Evolutionary conservation across 2,329 filamentous ascomycete species (phyloP).

Genomic region (Apiospora rasikravindrae): DNA sequence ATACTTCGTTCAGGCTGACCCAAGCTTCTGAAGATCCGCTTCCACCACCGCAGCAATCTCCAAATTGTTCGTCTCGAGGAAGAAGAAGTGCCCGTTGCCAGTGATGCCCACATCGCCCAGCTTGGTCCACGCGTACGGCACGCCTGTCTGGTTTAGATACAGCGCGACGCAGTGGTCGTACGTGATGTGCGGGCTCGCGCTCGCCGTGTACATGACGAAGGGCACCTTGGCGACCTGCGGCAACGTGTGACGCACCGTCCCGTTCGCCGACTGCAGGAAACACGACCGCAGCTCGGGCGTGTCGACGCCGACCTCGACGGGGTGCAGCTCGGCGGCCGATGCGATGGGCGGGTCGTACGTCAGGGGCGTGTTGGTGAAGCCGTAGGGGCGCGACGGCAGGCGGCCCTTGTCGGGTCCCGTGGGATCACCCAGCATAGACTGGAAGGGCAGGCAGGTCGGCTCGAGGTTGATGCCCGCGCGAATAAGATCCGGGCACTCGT

Average conservation of each 20-base stretch:
- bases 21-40: neutral
- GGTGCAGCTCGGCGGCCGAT: slow-evolving; percentile 2
- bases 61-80: slow-evolving; percentile 21
- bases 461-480: slow-evolving; percentile 22
- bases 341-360: slow-evolving; percentile 20
- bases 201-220: slow-evolving; percentile 22
- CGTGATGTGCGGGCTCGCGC: slow-evolving; percentile 21
- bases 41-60: slow-evolving; percentile 19
- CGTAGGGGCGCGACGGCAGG: slow-evolving; percentile 17
- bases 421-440: slow-evolving; percentile 19
- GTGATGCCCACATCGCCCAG: slow-evolving; percentile 20
- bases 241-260: slow-evolving; percentile 7
- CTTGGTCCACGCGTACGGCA: slow-evolving; percentile 21
- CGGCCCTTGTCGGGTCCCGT: slow-evolving; percentile 14
- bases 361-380: slow-evolving; percentile 21
- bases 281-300: slow-evolving; percentile 20
- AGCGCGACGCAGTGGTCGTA: slow-evolving; percentile 24
- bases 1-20: neutral
- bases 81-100: slow-evolving; percentile 23
- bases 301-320: slow-evolving; percentile 21
- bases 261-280: slow-evolving; percentile 17
- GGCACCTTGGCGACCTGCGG: slow-evolving; percentile 23
- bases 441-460: slow-evolving; percentile 20
- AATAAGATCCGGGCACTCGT: slow-evolving; percentile 21
- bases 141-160: slow-evolving; percentile 21